Evolutionary conservation across 164 flowering plant species (phyloP), one percentile per base, ranked within the genome.

Genomic region (Sextonia rubra): DNA sequence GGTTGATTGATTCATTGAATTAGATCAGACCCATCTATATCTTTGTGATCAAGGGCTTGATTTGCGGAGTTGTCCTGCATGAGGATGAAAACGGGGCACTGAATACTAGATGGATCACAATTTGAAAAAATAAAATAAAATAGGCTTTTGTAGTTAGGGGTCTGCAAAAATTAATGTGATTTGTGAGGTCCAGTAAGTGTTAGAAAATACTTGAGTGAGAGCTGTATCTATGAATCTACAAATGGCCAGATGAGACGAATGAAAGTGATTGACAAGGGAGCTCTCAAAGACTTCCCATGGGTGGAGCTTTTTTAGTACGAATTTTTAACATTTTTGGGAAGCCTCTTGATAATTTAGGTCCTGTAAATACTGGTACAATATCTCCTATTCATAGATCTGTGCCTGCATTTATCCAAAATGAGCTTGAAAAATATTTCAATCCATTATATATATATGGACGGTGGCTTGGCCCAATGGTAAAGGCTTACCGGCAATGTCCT

Each of bases 271-370:
- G 68, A 29, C 76, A 47, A 0, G 12, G 47, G 66, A 66, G 76
- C 67, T 60, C 67, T 22, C 30, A 27, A 37, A 61, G 47, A 18
- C 2, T 68, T 56, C 76, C 49, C 20, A 49, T 69, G 11, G 68
- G 72, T 27, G 61, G 24, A 60, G 72, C 48, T n/a, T 68, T 61
- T 60, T 47, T 74, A 23, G 37, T 47, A 68, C 12, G 62, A 25
- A 74, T 69, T 68, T 68, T 74, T 68, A 69, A 68, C 14, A 27
- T 74, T 17, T 68, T 47, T 68, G 62, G 72, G 8, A 37, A 49
- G 22, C 32, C 62, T 56, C 6, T 56, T 56, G 60, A 56, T 56
- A 56, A 56, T 56, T 56, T 56, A 56, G 22, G 60, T 56, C 60
- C n/a, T 56, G 22, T 1, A n/a, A 4, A 56, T 15, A n/a, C 60